These are phyloP conservation scores for Firmiana major DNA, from an alignment of 345 rosid genomes.

Conservation along the genomic window DNA sequence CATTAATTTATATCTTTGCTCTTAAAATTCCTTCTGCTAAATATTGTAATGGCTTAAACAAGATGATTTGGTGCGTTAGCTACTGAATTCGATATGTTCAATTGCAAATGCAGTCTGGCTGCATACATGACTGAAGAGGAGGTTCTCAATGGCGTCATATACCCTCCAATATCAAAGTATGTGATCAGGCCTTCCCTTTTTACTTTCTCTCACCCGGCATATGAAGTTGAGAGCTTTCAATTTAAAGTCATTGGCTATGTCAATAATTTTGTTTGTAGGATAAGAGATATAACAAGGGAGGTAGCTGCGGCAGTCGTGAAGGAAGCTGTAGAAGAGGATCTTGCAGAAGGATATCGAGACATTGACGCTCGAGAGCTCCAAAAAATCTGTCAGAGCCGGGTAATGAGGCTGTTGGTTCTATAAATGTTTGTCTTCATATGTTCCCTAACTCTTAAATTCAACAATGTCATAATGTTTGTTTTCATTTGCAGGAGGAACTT, in stretches of 20 bases:
- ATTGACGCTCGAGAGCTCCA: conserved; percentile 74
- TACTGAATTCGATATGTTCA: conserved; percentile 9
- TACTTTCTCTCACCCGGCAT: neutral
- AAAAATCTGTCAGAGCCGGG: conserved; percentile 44
- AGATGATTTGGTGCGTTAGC: neutral
- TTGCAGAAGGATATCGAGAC: conserved; percentile 79
- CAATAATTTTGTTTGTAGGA: conserved; percentile 42
- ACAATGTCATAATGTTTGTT: neutral
- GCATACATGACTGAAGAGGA: conserved; percentile 91
- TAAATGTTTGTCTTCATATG: neutral
- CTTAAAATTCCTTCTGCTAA: neutral
- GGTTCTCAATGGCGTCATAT: conserved; percentile 72
- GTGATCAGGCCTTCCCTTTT: neutral
- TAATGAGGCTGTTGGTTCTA: conserved; percentile 12
- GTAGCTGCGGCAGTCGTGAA: conserved; percentile 85
- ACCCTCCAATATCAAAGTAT: conserved; percentile 86
- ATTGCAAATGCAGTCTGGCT: conserved; percentile 66
- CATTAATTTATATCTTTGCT: neutral
- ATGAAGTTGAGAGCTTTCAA: neutral
- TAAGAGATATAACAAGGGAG: conserved; percentile 81
- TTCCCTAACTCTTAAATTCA: neutral
- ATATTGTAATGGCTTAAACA: neutral
- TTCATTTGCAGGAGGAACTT: conserved; percentile 60
- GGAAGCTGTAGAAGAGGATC: conserved; percentile 81
- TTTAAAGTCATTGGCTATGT: conserved; percentile 1